Conservation (phyloP, 768 basidiomycete species). For the Tricholoma furcatifolium region DNA sequence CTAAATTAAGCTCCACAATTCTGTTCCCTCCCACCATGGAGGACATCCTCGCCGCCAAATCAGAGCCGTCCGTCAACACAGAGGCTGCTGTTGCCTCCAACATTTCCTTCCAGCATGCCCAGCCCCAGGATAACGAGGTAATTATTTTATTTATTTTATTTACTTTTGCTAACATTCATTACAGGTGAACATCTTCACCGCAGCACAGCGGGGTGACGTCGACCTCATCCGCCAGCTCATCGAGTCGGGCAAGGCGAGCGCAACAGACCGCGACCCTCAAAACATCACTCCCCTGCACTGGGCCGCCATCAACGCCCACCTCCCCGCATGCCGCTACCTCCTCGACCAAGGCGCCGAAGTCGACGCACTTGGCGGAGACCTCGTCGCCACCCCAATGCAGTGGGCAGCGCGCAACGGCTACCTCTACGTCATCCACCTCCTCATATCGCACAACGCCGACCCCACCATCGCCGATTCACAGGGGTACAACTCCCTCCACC, state of each 20-base stretch:
- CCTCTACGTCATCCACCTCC: slow-evolving; percentile 91
- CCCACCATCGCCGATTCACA: slow-evolving; percentile 90
- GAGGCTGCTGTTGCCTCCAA: slow-evolving; percentile 47
- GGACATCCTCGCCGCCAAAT: slow-evolving; percentile 46
- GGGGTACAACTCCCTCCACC: slow-evolving; percentile 94
- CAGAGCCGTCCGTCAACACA: slow-evolving; percentile 49
- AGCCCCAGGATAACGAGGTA: slow-evolving; percentile 37
- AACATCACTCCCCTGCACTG: slow-evolving; percentile 97
- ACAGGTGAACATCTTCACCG: slow-evolving; percentile 72
- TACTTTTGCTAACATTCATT: not conserved
- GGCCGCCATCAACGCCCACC: slow-evolving; percentile 96
- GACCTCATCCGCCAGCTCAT: slow-evolving; percentile 61
- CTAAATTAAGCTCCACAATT: not conserved
- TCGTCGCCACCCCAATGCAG: slow-evolving; percentile 92
- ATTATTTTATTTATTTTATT: slow-evolving; percentile 13
- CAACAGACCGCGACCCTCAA: slow-evolving; percentile 81
- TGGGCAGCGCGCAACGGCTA: slow-evolving; percentile 99
- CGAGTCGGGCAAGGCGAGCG: slow-evolving; percentile 65
- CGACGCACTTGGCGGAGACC: slow-evolving; percentile 91
- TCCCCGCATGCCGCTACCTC: slow-evolving; percentile 83
- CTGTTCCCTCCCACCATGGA: slow-evolving; percentile 28
- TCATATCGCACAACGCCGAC: slow-evolving; percentile 88
- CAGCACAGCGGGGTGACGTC: slow-evolving; percentile 87
- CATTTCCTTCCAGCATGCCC: slow-evolving; percentile 44
- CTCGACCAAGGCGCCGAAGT: slow-evolving; percentile 93